Base-by-base conservation (phyloP, 805 yeast species). In the Lipomyces starkeyi region DNA sequence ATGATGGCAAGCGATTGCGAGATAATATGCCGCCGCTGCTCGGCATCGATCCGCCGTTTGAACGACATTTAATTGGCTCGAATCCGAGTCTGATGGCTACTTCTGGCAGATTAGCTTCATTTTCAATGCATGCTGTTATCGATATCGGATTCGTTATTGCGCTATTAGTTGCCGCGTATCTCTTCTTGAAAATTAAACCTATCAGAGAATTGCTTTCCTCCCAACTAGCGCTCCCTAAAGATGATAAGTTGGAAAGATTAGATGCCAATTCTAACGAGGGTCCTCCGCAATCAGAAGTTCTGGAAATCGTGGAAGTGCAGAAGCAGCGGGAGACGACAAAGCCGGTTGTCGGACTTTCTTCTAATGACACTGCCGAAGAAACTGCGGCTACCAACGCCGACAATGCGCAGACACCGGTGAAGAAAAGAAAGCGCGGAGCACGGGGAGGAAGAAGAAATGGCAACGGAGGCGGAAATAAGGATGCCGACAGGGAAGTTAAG, bases 341-440 rank as follows among this genome's bases (percentile, higher is more conserved):
- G 2, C 8, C 49, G 3, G 49, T 43, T n/a, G 22, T 43, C 49
- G 25, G 22, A 43, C 43, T 13, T 13, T 37, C 43, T 37, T 14
- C 43, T 14, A 37, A 37, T 37, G 49, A 43, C 22, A 17, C 56
- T 25, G n/a, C 17, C 34, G 34, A 53, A 25, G 56, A 29, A 9
- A 14, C 40, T 37, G 40, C 13, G 3, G 40, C 13, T 1, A 22
- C 53, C 25, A 47, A 34, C 14, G 22, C 6, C 6, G 54, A 25
- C 29, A 35, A 29, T 43, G 49, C 22, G n/a, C 57, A 25, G 63
- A 58, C 66, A 49, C 70, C 73, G 61, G 70, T 60, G 14, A 88
- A 86, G 78, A 88, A 85, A 74, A 83, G 97, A 34, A 93, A 91
- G 75, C 84, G 97, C 75, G 97, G 97, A 3, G 83, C 89, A 9